Evolutionary conservation across 495 filamentous ascomycete species (phyloP), one percentile per base, ranked within the genome.

Genomic region (Penicillium waksmanii): DNA sequence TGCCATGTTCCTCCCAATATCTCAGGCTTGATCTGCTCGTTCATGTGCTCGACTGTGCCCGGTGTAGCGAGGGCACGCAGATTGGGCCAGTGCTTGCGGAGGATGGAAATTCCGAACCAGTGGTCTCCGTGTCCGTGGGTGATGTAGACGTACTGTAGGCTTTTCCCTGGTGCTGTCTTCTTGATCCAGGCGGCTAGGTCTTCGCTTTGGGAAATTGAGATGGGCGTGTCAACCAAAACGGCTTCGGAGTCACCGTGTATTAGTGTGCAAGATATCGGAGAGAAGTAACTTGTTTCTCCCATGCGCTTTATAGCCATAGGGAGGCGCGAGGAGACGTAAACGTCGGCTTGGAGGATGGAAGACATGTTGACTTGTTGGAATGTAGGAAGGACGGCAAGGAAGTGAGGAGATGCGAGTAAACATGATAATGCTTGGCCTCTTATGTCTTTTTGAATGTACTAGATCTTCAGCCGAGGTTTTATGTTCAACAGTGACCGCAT

Each of bases 91-190:
- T 62, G 60, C 21, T 62, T 33, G 6, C 61, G 18, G 7, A 82
- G 55, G 8, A 61, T 21, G 0, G 68, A 50, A 1, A 71, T 27
- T 11, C 73, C 72, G 55, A 77, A 79, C 60, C 68, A 82, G 51
- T 82, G 76, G 62, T 82, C 76, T 9, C 74, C 77, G 55, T 80
- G 77, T n/a, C 73, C 76, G 54, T 81, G 77, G 10, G 77, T 78
- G 49, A 80, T 68, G 63, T 78, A 80, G 21, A 82, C 69, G 12
- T 69, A 63, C 0, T 56, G 67, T 7, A 80, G 61, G 15, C 65
- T 67, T 33, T 70, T 73, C 5, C 42, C 43, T 17, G 42, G 42
- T 17, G 42, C 42, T 9, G 57, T 53, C 0, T 60, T 55, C 12
- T 56, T 51, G 35, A 67, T 61, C 61, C 58, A 70, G 15, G 51